Percentiles rank a stretch among this genome's conserved stretches.
Conservation (phyloP, 768 basidiomycete species). For the Holtermanniella nyarrowii region DNA sequence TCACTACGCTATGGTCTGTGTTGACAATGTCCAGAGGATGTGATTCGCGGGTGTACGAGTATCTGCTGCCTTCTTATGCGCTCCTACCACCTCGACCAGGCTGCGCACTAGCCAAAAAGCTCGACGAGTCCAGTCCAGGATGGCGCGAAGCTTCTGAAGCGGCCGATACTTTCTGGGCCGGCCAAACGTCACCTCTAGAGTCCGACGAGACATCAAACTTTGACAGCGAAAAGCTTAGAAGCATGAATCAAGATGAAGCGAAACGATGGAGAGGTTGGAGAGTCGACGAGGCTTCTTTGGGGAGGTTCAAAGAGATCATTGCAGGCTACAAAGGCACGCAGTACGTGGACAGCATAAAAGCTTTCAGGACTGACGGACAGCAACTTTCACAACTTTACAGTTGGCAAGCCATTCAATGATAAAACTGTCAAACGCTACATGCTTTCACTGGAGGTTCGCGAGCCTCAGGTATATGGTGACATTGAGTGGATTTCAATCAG, state of each 20-base stretch:
- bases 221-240: neutral
- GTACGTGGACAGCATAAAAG: slow-evolving; percentile 16
- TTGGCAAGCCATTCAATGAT: slow-evolving; percentile 74
- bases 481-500: slow-evolving; percentile 91
- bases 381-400: slow-evolving; percentile 97
- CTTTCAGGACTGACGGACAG: slow-evolving; percentile 10
- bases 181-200: slow-evolving; percentile 56
- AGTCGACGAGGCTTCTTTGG: slow-evolving; percentile 49
- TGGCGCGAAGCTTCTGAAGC: slow-evolving; percentile 48
- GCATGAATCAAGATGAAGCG: neutral
- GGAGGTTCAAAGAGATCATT: slow-evolving; percentile 50
- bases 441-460: slow-evolving; percentile 72
- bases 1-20: neutral
- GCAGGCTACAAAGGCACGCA: slow-evolving; percentile 73
- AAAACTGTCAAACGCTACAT: slow-evolving; percentile 74
- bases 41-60: slow-evolving; percentile 94
- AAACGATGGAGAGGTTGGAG: slow-evolving; percentile 50
- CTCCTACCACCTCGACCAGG: slow-evolving; percentile 79
- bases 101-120: slow-evolving; percentile 47
- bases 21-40: slow-evolving; percentile 51
- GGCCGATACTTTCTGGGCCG: slow-evolving; percentile 45
- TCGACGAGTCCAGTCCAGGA: slow-evolving; percentile 49
- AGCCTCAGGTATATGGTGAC: slow-evolving; percentile 78
- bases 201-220: slow-evolving; percentile 6
- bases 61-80: slow-evolving; percentile 88